Percentiles rank a stretch among this genome's conserved stretches.
These are phyloP conservation scores for Polyporus tsugae DNA, from an alignment of 1,284 basidiomycete genomes.

Conservation along the genomic window DNA sequence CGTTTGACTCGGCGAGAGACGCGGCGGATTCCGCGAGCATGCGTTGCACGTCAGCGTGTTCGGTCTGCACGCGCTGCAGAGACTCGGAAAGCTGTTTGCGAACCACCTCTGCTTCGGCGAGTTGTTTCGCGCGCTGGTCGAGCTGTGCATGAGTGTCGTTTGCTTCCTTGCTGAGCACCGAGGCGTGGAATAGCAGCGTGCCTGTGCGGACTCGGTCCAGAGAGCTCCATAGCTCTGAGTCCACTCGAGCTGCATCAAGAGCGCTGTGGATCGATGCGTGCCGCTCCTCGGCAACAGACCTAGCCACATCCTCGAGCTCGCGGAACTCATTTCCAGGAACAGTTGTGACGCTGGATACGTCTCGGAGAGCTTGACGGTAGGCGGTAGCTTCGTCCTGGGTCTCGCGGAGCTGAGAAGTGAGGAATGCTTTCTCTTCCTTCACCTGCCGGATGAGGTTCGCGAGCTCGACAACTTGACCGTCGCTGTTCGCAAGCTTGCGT, in stretches of 20 bases:
- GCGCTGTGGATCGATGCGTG: slow-evolving; percentile 2
- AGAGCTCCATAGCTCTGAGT: slow-evolving; percentile 26
- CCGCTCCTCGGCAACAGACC: slow-evolving; percentile 11
- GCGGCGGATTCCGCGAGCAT: slow-evolving; percentile 41
- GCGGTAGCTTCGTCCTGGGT: slow-evolving; percentile 49
- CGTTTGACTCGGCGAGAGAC: slow-evolving; percentile 40
- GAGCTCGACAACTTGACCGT: slow-evolving; percentile 71
- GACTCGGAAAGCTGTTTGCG: slow-evolving; percentile 50
- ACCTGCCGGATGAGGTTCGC: slow-evolving; percentile 66
- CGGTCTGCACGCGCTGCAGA: slow-evolving; percentile 49
- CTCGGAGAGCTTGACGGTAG: slow-evolving; percentile 41
- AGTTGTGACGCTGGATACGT: slow-evolving; percentile 10
- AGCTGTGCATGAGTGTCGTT: slow-evolving; percentile 36
- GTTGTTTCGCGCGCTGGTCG: slow-evolving; percentile 47
- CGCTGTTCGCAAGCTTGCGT: slow-evolving; percentile 72
- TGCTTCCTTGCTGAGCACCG: slow-evolving; percentile 31
- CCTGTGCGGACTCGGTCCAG: slow-evolving; percentile 26
- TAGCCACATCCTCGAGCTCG: slow-evolving; percentile 7
- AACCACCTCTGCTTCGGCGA: slow-evolving; percentile 47
- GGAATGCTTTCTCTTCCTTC: slow-evolving; percentile 58
- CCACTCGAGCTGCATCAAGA: slow-evolving; percentile 12
- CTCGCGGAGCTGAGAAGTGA: slow-evolving; percentile 52
- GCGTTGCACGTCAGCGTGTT: slow-evolving; percentile 41
- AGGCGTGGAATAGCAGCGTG: slow-evolving; percentile 32
- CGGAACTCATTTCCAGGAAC: slow-evolving; percentile 11